Conservation (phyloP, 1,139 yeast genomes). For the Taphrina communis region DNA sequence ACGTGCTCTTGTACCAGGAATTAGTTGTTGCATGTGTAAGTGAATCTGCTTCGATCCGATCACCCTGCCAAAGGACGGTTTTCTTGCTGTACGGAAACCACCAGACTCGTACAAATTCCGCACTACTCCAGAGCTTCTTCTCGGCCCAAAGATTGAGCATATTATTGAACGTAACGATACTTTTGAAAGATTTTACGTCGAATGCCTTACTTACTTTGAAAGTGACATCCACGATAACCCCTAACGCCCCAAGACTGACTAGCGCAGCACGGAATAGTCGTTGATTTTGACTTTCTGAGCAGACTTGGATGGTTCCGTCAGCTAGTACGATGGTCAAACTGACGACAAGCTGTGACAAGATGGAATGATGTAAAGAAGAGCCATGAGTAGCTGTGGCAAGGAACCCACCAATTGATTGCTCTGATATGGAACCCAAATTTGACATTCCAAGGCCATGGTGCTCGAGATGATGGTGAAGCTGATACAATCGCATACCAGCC, state of each 20-base stretch:
- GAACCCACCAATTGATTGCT: constrained; percentile 91
- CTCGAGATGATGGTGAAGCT: constrained; percentile 72
- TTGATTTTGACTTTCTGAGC: constrained; percentile 71
- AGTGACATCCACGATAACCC: constrained; percentile 87
- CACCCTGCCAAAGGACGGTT: constrained; percentile 89
- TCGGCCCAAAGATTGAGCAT: constrained; percentile 70
- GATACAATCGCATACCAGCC: constrained; percentile 85
- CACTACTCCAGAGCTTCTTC: constrained; percentile 70
- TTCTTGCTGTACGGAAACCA: constrained; percentile 94
- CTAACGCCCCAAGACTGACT: constrained; percentile 87
- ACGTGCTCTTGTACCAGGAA: constrained; percentile 71
- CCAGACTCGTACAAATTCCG: constrained; percentile 94
- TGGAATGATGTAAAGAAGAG: constrained; percentile 88
- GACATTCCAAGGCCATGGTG: constrained; percentile 76
- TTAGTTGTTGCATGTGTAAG: constrained; percentile 78
- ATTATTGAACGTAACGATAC: constrained; percentile 76
- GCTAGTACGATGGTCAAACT: constrained; percentile 74
- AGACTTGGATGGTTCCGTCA: constrained; percentile 68
- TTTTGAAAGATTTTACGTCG: constrained; percentile 79
- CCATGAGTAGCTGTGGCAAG: constrained; percentile 98
- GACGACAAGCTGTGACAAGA: constrained; percentile 86
- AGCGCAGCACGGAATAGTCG: constrained; percentile 83
- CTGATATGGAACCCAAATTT: constrained; percentile 90
- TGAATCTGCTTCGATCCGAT: constrained; percentile 68
- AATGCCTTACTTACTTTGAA: constrained; percentile 82